These are phyloP conservation scores for Alliaria petiolata DNA, from an alignment of 345 rosid genomes.

Conservation along the genomic window DNA sequence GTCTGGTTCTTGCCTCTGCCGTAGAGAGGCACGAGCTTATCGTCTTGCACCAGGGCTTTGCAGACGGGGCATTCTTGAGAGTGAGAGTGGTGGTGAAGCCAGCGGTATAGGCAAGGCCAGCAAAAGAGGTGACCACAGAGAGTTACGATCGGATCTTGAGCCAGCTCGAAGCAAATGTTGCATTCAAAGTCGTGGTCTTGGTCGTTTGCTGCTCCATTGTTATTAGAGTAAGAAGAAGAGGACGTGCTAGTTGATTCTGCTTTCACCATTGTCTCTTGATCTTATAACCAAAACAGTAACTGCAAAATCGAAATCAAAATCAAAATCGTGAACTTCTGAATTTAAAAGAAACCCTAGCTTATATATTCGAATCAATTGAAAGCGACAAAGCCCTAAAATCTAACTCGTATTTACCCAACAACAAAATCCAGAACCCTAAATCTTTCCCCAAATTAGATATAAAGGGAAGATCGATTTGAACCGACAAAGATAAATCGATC, in stretches of 20 bases:
- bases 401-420: not conserved
- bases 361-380: no score
- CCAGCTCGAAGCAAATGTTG: slow-evolving; percentile 90
- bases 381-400: not conserved
- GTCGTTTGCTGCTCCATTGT: slow-evolving; percentile 43
- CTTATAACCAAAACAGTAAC: not conserved
- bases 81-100: slow-evolving; percentile 81
- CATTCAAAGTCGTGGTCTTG: slow-evolving; percentile 84
- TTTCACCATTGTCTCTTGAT: no score
- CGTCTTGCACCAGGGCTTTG: slow-evolving; percentile 88
- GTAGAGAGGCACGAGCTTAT: slow-evolving; percentile 89
- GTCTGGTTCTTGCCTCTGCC: slow-evolving; percentile 80
- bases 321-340: not conserved
- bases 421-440: not conserved
- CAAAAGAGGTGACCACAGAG: slow-evolving; percentile 92
- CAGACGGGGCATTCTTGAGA: slow-evolving; percentile 93
- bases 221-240: slow-evolving; percentile 36
- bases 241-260: slow-evolving; percentile 50
- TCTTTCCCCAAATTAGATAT: not conserved
- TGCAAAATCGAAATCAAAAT: no score
- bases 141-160: slow-evolving; percentile 85
- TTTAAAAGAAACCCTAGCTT: not conserved
- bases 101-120: slow-evolving; percentile 88
- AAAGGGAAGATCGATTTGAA: not conserved
- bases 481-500: not conserved